phyloP scores from a whole-genome alignment of 306 rosid genomes.

The Corylus americana region DNA sequence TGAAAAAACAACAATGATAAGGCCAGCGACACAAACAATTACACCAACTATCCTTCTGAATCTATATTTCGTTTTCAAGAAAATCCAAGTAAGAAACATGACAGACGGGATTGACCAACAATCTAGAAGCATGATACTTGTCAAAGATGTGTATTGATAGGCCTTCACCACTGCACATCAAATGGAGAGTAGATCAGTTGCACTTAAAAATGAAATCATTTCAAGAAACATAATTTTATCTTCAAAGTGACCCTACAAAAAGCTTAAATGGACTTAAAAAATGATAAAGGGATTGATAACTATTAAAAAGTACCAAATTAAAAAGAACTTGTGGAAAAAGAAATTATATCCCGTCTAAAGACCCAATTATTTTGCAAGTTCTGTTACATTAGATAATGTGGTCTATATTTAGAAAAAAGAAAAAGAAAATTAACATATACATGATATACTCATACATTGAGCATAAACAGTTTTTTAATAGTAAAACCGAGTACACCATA shows the following conservation, averaged over 20 bases:
- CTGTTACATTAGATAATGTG: too few relatives aligned
- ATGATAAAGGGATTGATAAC: background rate
- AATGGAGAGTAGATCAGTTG: slow-evolving; percentile 16
- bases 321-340: too few relatives aligned
- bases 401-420: too few relatives aligned
- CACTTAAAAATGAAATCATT: slow-evolving; percentile 20
- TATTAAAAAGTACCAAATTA: too few relatives aligned
- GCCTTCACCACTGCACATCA: slow-evolving; percentile 89
- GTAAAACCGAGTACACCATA: too few relatives aligned
- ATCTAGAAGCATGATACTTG: slow-evolving; percentile 95
- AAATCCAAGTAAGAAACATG: slow-evolving; percentile 93
- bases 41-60: slow-evolving; percentile 73
- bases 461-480: too few relatives aligned
- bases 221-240: background rate
- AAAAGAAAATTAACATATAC: too few relatives aligned
- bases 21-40: slow-evolving; percentile 79
- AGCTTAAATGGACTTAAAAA: background rate
- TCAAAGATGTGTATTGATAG: slow-evolving; percentile 91
- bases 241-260: background rate
- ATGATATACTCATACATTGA: too few relatives aligned
- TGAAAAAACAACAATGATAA: slow-evolving; percentile 81
- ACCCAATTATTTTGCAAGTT: too few relatives aligned
- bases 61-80: slow-evolving; percentile 91
- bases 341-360: too few relatives aligned
- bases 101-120: slow-evolving; percentile 94